Percentiles rank a stretch among this genome's conserved stretches.
phyloP scores from a whole-genome alignment of 2,329 filamentous ascomycete genomes.

The Sphaerostilbella broomeana region DNA sequence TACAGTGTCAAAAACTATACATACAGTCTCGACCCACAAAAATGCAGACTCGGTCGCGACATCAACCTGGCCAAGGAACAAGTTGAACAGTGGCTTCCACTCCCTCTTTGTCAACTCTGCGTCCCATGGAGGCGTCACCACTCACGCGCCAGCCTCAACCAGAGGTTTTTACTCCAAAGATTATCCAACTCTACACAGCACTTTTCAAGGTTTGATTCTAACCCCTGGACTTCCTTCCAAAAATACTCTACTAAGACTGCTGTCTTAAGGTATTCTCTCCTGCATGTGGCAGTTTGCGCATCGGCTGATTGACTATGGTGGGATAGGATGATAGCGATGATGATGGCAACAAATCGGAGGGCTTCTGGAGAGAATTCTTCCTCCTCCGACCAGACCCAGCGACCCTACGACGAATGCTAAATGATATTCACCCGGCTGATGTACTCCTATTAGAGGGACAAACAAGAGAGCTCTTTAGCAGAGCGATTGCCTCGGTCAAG shows the following conservation, averaged over 20 bases:
- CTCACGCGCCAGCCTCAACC: constrained; percentile 88
- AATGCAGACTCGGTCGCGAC: too few relatives aligned
- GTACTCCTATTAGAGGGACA: constrained; percentile 71
- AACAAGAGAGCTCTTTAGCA: constrained; percentile 70
- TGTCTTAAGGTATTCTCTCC: constrained; percentile 22
- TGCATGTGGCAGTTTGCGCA: constrained; percentile 14
- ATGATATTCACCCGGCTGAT: constrained; percentile 64
- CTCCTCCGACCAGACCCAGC: constrained; percentile 72
- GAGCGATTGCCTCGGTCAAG: constrained; percentile 65
- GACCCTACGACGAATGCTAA: constrained; percentile 62
- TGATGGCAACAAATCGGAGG: constrained; percentile 67
- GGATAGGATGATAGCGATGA: constrained; percentile 57
- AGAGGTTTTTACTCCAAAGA: constrained; percentile 88
- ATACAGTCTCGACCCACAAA: too few relatives aligned
- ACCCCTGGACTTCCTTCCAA: constrained; percentile 10
- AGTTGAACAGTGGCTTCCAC: constrained; percentile 11
- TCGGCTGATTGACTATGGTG: constrained; percentile 23
- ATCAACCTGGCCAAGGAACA: too few relatives aligned
- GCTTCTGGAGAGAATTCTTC: constrained; percentile 96
- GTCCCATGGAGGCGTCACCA: constrained; percentile 76
- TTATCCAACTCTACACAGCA: constrained; percentile 80
- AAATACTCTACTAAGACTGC: constrained; percentile 13
- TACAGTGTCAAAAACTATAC: too few relatives aligned
- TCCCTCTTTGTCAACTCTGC: constrained; percentile 7
- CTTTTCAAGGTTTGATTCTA: constrained; percentile 61